Evolutionary conservation across 2,329 filamentous ascomycete genomes (phyloP), one percentile per base, ranked within the genome.

Genomic region (Penicillium sp.): DNA sequence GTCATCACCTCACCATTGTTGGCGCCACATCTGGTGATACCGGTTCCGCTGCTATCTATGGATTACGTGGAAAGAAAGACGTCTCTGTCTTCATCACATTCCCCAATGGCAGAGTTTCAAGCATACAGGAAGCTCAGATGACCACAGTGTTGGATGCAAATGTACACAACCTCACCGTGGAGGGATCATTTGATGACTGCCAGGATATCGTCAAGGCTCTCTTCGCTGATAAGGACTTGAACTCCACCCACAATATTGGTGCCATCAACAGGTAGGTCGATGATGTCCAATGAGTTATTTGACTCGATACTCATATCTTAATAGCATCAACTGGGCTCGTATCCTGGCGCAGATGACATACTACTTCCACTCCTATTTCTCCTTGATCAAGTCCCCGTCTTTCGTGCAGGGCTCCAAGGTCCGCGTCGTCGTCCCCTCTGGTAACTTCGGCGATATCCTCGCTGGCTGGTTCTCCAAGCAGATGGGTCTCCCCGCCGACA

Each of bases 271-370:
- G 36, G 36, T 39, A 21, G 13, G 16, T 6, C 7, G 2, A 9
- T 21, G 36, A 29, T 38, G 9, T 39, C 16, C 4, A 38, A 13
- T 13, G 18, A 21, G 2, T 8, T 31, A 6, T 15, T 31, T 39
- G 16, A 12, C 4, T 18, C 36, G 18, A 39, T 4, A 16, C 36
- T 39, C 18, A 39, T 21, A 21, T 21, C 9, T 3, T 13, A 53
- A 97, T 79, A 94, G 89, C 42, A 97, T 97, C 77, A 97, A 97
- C 77, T 96, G 88, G 83, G 89, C 92, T 2, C 83, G 94, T 63
- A 97, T 99, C 63, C 82, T 99, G 34, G 93, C 94, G 12, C 94
- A 99, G 77, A 96, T 95, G 59, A 90, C 90, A 55, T 97, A 96
- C 81, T 99, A 96, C 80, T 95, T 96, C 79, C 81, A 94, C 74